phyloP scores from a whole-genome alignment of 257 asterid genomes.

The Hygrophila difformis region DNA sequence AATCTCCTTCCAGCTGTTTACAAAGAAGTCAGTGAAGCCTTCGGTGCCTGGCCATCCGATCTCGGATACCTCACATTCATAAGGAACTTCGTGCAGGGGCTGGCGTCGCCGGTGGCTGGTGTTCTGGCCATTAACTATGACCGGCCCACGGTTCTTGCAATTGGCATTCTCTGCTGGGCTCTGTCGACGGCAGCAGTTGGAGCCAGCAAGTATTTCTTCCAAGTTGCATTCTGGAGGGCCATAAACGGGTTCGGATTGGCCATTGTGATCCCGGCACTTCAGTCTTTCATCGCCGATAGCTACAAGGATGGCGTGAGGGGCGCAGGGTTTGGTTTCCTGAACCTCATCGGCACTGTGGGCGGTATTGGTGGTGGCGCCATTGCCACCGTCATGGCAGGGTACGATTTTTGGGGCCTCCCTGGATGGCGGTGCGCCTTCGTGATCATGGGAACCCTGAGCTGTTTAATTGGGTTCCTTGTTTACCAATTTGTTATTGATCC shows the following conservation, averaged over 20 bases:
- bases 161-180: slow-evolving; percentile 93
- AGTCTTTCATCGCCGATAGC: slow-evolving; percentile 95
- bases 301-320: slow-evolving; percentile 76
- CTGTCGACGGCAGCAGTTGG: slow-evolving; percentile 95
- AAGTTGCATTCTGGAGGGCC: slow-evolving; percentile 89
- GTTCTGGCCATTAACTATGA: slow-evolving; percentile 73
- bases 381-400: slow-evolving; percentile 95
- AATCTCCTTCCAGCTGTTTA: slow-evolving; percentile 97
- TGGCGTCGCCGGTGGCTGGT: slow-evolving; percentile 94
- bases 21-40: slow-evolving; percentile 97
- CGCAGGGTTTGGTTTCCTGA: slow-evolving; percentile 79
- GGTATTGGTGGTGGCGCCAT: slow-evolving; percentile 98
- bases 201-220: slow-evolving; percentile 62
- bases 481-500: slow-evolving; percentile 80
- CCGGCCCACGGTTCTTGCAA: slow-evolving; percentile 85
- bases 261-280: slow-evolving; percentile 88
- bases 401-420: slow-evolving; percentile 65
- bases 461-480: slow-evolving; percentile 71
- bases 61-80: slow-evolving; percentile 92
- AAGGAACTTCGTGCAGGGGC: slow-evolving; percentile 75
- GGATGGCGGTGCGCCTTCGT: slow-evolving; percentile 89
- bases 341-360: slow-evolving; percentile 79
- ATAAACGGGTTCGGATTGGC: slow-evolving; percentile 90
- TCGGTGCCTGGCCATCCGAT: slow-evolving; percentile 89
- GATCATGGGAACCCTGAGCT: slow-evolving; percentile 70